phyloP scores from a whole-genome alignment of 192 early-diverging fungal species.

The Gigaspora rosea region DNA sequence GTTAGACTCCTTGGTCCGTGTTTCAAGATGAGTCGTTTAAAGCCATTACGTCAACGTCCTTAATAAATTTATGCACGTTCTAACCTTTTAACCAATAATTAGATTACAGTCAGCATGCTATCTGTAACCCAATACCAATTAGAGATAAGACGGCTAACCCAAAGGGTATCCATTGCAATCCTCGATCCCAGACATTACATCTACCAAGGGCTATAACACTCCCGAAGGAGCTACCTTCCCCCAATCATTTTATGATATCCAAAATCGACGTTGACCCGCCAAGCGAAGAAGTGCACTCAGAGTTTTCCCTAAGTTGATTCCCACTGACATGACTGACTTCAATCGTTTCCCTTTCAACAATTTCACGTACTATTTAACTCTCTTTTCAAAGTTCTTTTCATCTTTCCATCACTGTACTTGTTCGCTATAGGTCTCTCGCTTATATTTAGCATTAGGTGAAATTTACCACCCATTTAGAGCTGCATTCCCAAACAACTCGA shows the following conservation, averaged over 20 bases:
- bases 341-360: constrained; percentile 77
- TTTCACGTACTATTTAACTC: constrained; percentile 77
- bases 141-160: constrained; percentile 30
- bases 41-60: too few relatives aligned
- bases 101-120: too few relatives aligned
- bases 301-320: constrained; percentile 44
- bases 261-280: constrained; percentile 60
- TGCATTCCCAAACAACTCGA: constrained; percentile 76
- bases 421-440: too few relatives aligned
- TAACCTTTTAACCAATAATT: not conserved
- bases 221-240: constrained; percentile 60
- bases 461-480: too few relatives aligned
- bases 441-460: too few relatives aligned
- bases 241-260: constrained; percentile 50
- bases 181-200: constrained; percentile 66
- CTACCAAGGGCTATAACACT: too few relatives aligned
- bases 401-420: too few relatives aligned
- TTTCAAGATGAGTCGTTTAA: too few relatives aligned
- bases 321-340: constrained; percentile 54
- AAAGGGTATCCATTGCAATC: constrained; percentile 49
- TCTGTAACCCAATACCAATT: not conserved
- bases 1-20: constrained; percentile 85
- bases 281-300: constrained; percentile 51
- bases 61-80: too few relatives aligned
- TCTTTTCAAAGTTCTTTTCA: too few relatives aligned